Evolutionary conservation across 2,329 filamentous ascomycete species (phyloP).

Genomic region (Phialophora tarda): DNA sequence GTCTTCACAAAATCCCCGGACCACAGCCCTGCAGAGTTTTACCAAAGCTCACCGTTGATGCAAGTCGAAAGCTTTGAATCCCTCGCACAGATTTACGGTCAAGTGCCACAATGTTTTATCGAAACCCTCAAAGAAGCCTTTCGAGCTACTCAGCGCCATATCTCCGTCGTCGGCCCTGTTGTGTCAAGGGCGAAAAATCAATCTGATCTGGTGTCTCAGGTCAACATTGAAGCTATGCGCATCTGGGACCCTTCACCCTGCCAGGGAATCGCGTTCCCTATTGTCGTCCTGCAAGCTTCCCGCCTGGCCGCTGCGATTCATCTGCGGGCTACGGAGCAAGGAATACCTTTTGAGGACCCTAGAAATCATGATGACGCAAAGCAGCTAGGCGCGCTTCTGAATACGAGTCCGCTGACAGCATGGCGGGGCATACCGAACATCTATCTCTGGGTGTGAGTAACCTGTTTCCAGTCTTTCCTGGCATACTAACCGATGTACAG

Average conservation of each 20-base stretch:
- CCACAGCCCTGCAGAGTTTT: neutral
- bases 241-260: neutral
- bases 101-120: slow-evolving; percentile 7
- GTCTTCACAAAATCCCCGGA: neutral
- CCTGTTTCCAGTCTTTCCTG: too few relatives aligned
- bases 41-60: slow-evolving; percentile 18
- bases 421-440: slow-evolving; percentile 24
- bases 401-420: slow-evolving; percentile 7
- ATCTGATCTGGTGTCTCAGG: neutral
- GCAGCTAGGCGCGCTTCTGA: slow-evolving; percentile 2
- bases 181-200: neutral
- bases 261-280: neutral
- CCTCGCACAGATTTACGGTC: neutral
- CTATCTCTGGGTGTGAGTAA: slow-evolving; percentile 26
- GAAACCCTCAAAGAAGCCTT: slow-evolving; percentile 14
- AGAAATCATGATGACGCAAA: slow-evolving; percentile 12
- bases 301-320: slow-evolving; percentile 13
- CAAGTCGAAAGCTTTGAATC: slow-evolving; percentile 10
- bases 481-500: slow-evolving; percentile 1
- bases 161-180: neutral
- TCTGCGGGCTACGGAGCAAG: slow-evolving; percentile 12
- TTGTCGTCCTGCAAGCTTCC: slow-evolving; percentile 12
- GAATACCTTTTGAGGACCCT: slow-evolving; percentile 18
- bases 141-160: neutral
- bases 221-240: neutral